Base-by-base conservation (phyloP, 371 early-diverging fungal genomes). In the Syncephalastrum contaminatum region DNA sequence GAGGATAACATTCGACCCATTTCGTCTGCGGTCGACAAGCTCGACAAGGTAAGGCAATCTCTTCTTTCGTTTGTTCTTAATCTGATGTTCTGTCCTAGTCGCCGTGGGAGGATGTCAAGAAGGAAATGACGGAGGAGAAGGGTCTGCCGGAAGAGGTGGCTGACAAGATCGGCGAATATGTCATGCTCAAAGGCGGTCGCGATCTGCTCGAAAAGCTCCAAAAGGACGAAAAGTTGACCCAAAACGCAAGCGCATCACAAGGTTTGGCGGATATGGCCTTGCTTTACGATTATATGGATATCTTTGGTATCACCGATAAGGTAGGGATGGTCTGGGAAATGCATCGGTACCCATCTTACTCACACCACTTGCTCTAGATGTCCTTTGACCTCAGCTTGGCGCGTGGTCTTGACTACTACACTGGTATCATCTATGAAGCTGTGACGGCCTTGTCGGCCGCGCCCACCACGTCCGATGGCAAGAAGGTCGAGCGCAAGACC, bases 371-470 rank as follows among this genome's bases (percentile, higher is more conserved):
- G 48, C 76, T 87, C 40, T 54, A 76, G 77, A 80, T 93, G 43
- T 85, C 88, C 1, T 87, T 99, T 53, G 99, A 99, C 72, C 72
- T 99, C 52, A 91, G 91, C 56, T 80, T 99, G 53, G 99, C 99
- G 5, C 84, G 99, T 51, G 99, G 99, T 15, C 74, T 99, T 45
- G 99, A 99, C 69, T 99, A 99, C 73, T 99, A 99, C 84, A 99
- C 99, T 10, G 99, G 99, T 25, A 85, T 99, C 52, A 98, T 99
- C 62, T 95, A 99, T 66, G 99, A 99, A 77, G 99, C 97, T 4
- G 91, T 96, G 16, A 84, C 95, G 39, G 83, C 82, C 54, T 75
- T 73, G 43, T 82, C 83, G 43, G 78, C 81, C 16, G 83, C 83
- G 39, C 77, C 82, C 14, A 67, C 75, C 44, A 50, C 66, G 4